A percentile compares a stretch with the other conserved stretches of the same genome.
Conservation (phyloP, 345 rosid species). For the Eucalyptus cladocalyx region DNA sequence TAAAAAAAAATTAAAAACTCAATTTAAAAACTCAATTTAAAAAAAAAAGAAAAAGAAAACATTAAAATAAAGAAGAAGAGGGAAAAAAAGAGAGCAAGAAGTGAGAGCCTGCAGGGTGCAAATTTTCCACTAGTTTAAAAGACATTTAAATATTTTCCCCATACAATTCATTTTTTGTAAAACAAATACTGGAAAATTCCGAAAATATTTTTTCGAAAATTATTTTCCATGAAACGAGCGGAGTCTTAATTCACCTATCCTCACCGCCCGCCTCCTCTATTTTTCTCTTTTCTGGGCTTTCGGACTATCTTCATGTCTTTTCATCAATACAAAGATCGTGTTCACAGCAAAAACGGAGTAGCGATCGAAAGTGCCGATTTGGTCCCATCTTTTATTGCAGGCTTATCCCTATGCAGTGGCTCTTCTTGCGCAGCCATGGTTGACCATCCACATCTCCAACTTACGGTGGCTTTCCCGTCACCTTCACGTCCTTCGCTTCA, state of each 20-base stretch:
- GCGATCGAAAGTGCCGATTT: background rate
- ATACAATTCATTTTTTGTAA: rapidly evolving
- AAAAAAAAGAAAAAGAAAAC: no score
- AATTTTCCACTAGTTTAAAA: no score
- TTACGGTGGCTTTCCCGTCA: background rate
- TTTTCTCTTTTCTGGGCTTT: background rate
- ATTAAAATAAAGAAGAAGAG: no score
- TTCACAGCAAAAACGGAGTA: background rate
- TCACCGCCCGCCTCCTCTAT: background rate
- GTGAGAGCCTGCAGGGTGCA: no score
- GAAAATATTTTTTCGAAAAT: rapidly evolving
- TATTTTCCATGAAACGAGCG: rapidly evolving
- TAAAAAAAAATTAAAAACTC: no score
- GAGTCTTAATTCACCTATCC: background rate
- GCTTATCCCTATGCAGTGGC: background rate
- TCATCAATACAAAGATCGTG: background rate
- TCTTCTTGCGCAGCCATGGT: background rate
- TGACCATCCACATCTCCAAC: background rate
- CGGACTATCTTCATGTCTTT: background rate
- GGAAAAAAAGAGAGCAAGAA: no score
- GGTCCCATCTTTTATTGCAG: background rate
- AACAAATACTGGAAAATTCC: rapidly evolving
- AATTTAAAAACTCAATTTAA: no score
- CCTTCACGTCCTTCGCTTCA: background rate
- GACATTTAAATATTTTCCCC: no score